These are phyloP conservation scores for Plectranthus barbatus DNA, from an alignment of 257 asterid species.

Conservation along the genomic window DNA sequence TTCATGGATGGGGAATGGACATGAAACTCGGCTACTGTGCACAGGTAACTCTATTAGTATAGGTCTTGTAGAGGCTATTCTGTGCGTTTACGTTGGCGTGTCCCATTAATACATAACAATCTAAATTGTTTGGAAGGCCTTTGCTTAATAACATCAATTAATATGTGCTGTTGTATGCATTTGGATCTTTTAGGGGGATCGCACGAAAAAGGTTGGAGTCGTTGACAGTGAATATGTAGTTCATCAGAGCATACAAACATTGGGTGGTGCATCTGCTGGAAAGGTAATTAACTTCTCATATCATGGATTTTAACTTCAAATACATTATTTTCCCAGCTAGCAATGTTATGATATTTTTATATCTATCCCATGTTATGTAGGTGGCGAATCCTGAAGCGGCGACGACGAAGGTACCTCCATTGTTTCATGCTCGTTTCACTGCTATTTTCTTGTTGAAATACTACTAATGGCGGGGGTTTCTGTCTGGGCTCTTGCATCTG, in stretches of 20 bases:
- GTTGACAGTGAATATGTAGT: constrained; percentile 81
- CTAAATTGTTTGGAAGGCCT: too few species aligned
- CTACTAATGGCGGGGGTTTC: neutral
- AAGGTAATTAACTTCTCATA: constrained; percentile 31
- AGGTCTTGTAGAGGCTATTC: neutral
- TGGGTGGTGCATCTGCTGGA: constrained; percentile 68
- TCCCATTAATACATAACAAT: too few species aligned
- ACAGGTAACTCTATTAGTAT: constrained; percentile 36
- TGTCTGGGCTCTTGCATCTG: neutral
- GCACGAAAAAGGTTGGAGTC: constrained; percentile 74
- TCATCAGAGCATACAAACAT: constrained; percentile 90
- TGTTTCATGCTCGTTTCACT: neutral
- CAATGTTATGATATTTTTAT: constrained; percentile 12
- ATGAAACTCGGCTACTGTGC: constrained; percentile 94
- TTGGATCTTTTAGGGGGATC: constrained; percentile 55
- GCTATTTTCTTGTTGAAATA: neutral
- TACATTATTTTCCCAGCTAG: too few species aligned
- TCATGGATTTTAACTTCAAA: neutral
- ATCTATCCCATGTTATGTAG: constrained; percentile 36
- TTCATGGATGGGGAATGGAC: constrained; percentile 99
- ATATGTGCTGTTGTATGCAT: neutral
- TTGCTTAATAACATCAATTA: neutral
- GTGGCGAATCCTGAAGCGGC: constrained; percentile 29
- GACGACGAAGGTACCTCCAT: constrained; percentile 36
- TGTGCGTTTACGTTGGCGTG: neutral